Percentiles rank a stretch among this genome's conserved stretches.
Evolutionary conservation across 108 stramenopile genomes (phyloP).

Genomic region (Cyclotella atomus): DNA sequence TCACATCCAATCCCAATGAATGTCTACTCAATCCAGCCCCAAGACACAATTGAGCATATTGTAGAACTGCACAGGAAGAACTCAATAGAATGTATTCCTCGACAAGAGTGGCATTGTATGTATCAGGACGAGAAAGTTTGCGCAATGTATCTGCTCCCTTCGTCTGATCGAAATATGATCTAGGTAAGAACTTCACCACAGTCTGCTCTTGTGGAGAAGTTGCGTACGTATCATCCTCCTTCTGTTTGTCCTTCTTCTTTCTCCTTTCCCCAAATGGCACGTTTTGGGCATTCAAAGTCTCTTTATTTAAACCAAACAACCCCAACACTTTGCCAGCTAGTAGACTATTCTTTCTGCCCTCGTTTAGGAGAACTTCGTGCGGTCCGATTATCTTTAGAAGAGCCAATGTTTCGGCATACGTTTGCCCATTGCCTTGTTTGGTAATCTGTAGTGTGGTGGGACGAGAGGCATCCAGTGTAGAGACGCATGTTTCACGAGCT

Average conservation of each 20-base stretch:
- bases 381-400: slow-evolving; percentile 74
- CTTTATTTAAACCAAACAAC: slow-evolving; percentile 34
- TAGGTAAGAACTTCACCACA: slow-evolving; percentile 86
- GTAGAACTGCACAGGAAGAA: slow-evolving; percentile 78
- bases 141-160: slow-evolving; percentile 82
- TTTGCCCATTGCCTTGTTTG: slow-evolving; percentile 88
- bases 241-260: neutral
- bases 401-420: slow-evolving; percentile 84
- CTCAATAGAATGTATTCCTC: slow-evolving; percentile 89
- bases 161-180: slow-evolving; percentile 89
- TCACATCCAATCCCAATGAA: slow-evolving; percentile 62
- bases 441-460: slow-evolving; percentile 73
- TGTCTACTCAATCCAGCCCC: slow-evolving; percentile 64
- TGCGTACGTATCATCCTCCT: neutral
- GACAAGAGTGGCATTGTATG: slow-evolving; percentile 74
- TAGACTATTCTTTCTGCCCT: slow-evolving; percentile 75
- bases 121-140: slow-evolving; percentile 67
- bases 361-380: slow-evolving; percentile 86
- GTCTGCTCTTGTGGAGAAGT: slow-evolving; percentile 37
- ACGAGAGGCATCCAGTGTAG: slow-evolving; percentile 74
- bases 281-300: neutral
- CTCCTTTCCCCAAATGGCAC: slow-evolving; percentile 1
- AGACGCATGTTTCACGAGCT: slow-evolving; percentile 87
- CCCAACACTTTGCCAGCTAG: slow-evolving; percentile 71
- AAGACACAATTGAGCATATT: slow-evolving; percentile 78